These are phyloP conservation scores for Guadua angustifolia DNA, from an alignment of 176 grass and related monocot genomes.

Conservation along the genomic window DNA sequence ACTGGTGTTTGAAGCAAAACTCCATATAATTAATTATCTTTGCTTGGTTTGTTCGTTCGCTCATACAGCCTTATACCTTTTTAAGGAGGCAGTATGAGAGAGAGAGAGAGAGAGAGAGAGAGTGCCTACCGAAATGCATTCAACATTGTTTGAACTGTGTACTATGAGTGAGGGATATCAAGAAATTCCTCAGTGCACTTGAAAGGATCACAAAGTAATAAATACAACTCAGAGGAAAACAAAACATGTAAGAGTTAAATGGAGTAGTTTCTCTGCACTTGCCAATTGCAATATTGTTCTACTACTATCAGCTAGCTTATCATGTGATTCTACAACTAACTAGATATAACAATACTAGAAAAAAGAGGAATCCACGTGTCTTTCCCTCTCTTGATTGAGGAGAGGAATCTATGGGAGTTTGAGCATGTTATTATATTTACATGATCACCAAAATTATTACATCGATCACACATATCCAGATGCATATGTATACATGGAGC, in stretches of 20 bases:
- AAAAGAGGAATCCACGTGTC: constrained; percentile 34
- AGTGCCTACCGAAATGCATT: constrained; percentile 26
- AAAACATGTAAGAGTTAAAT: constrained; percentile 25
- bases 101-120: not conserved
- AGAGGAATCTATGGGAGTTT: constrained; percentile 52
- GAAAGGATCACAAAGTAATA: constrained; percentile 19
- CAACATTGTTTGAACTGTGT: constrained; percentile 22
- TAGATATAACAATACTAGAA: constrained; percentile 26
- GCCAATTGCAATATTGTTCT: constrained; percentile 36
- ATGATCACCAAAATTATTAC: constrained; percentile 30
- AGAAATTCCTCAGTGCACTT: not conserved
- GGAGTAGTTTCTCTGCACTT: constrained; percentile 19
- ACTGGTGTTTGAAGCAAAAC: not conserved
- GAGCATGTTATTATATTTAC: constrained; percentile 47
- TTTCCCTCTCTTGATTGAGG: constrained; percentile 35
- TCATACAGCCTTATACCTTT: not conserved
- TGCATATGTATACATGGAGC: constrained; percentile 26
- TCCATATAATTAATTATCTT: not conserved
- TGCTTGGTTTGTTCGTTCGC: not conserved
- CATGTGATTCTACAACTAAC: constrained; percentile 52
- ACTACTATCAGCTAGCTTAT: constrained; percentile 29
- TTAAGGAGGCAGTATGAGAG: not conserved
- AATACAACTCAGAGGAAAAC: constrained; percentile 15
- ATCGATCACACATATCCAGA: constrained; percentile 29
- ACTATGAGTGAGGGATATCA: not conserved